Evolutionary conservation across 805 yeast genomes (phyloP), one percentile per base, ranked within the genome.

Genomic region (Brettanomyces anomalus): DNA sequence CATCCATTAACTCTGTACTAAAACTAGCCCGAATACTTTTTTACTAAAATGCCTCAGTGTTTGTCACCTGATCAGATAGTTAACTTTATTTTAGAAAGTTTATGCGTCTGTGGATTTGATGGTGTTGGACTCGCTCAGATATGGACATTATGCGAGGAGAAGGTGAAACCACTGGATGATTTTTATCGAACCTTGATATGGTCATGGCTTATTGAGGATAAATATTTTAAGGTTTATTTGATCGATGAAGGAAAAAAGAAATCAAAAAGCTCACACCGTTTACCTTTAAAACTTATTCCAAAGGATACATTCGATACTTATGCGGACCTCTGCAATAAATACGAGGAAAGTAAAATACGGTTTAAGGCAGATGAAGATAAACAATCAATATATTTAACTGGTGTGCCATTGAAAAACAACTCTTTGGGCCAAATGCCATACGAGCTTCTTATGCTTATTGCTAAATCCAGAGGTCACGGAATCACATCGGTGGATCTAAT

Each of bases 401-500:
- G 84, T 13, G 68, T 71, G 28, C 69, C 71, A 28, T 67, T 68
- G 44, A 67, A 71, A 32, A 77, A 74, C 50, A 67, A 71, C 40
- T 60, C 68, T 4, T 55, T 83, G 24, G 87, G 86, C 3, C 67
- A 68, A 8, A 66, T 63, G 51, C 79, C 84, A 13, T 75, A 69
- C 52, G 72, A 72, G 17, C 54, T 83, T 33, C 56, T 83, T 17
- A 63, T 76, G 40, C 79, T 74, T 39, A 79, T 83, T 42, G 84
- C 88, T 0, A 72, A 68, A 45, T 56, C 73, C 26, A 77, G 77
- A 19, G 61, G 66, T 0, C 51, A 58, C 1, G 93, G 93, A 8
- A 74, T 82, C 14, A 68, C 74, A 39, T 74, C 89, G 0, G 62
- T 76, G 26, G 77, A 75, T 20, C 63, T 83, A 45, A 73, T 79